Conservation (phyloP, 2,329 filamentous ascomycete species). For the Colletotrichum sp. region DNA sequence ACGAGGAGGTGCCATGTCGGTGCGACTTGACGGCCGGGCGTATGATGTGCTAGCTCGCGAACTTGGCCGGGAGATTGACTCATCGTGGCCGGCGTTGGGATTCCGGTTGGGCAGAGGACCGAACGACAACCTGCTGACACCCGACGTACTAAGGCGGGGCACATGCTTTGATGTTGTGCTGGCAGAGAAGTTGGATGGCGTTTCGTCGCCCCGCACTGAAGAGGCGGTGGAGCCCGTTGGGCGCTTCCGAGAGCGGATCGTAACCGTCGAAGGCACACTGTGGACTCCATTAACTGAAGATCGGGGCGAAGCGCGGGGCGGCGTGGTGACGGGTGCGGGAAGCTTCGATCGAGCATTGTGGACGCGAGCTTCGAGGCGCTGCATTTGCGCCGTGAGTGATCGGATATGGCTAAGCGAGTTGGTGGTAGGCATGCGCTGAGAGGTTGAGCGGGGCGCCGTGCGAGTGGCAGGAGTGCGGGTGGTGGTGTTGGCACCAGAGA, state of each 20-base stretch:
- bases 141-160: slow-evolving; percentile 63
- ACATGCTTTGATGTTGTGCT: slow-evolving; percentile 54
- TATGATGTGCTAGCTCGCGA: slow-evolving; percentile 71
- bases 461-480: slow-evolving; percentile 60
- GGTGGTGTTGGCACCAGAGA: slow-evolving; percentile 48
- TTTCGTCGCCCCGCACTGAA: slow-evolving; percentile 52
- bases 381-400: slow-evolving; percentile 94
- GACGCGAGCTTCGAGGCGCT: slow-evolving; percentile 91
- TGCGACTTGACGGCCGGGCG: slow-evolving; percentile 57
- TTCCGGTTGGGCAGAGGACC: slow-evolving; percentile 63
- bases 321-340: slow-evolving; percentile 78
- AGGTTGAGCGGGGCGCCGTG: slow-evolving; percentile 46
- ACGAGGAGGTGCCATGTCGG: slow-evolving; percentile 59
- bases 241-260: slow-evolving; percentile 73
- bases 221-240: slow-evolving; percentile 61
- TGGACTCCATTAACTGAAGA: slow-evolving; percentile 42
- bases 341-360: slow-evolving; percentile 91
- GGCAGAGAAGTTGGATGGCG: slow-evolving; percentile 26
- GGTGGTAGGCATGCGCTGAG: slow-evolving; percentile 58
- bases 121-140: slow-evolving; percentile 67
- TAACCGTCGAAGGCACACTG: slow-evolving; percentile 60
- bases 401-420: slow-evolving; percentile 91
- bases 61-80: slow-evolving; percentile 67
- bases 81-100: slow-evolving; percentile 44
- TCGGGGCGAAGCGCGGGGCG: slow-evolving; percentile 81